A percentile compares a stretch with the other conserved stretches of the same genome.
Conservation (phyloP, 176 grass and related monocot species). For the Pharus latifolius region DNA sequence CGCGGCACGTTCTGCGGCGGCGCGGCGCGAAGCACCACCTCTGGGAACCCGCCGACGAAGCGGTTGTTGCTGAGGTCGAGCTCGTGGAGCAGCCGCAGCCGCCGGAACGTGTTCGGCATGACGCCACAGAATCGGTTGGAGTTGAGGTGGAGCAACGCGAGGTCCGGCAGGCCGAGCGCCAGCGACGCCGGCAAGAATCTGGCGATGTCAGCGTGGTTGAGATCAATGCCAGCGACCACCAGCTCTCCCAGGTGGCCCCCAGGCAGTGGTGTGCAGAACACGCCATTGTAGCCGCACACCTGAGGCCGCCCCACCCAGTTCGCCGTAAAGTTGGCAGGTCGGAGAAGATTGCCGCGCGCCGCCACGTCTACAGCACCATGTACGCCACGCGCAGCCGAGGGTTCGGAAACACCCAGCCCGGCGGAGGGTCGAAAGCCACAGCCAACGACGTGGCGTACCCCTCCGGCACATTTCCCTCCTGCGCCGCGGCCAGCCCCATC, state of each 20-base stretch:
- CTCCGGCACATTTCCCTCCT: too few species aligned
- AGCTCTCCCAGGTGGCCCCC: too few species aligned
- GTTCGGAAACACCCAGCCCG: too few species aligned
- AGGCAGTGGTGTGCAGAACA: constrained; percentile 42
- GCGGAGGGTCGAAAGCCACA: too few species aligned
- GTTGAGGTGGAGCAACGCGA: constrained; percentile 81
- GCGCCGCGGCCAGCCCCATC: too few species aligned
- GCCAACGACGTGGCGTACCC: too few species aligned
- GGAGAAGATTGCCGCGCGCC: too few species aligned
- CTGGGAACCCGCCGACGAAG: constrained; percentile 63
- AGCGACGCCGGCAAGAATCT: constrained; percentile 45
- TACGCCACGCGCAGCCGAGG: too few species aligned
- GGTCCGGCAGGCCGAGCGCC: constrained; percentile 51
- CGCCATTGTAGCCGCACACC: constrained; percentile 72
- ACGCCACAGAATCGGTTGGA: constrained; percentile 94
- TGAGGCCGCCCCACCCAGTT: too few species aligned
- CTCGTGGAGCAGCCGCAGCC: constrained; percentile 50
- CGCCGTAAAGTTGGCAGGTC: too few species aligned
- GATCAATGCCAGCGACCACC: constrained; percentile 70
- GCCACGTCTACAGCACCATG: too few species aligned
- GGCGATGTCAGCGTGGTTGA: constrained; percentile 85
- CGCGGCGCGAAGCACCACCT: constrained; percentile 39
- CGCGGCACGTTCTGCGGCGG: too few species aligned
- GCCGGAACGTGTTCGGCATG: constrained; percentile 37
- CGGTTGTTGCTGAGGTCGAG: constrained; percentile 98